A percentile compares a stretch with the other conserved stretches of the same genome.
Conservation (phyloP, 208 protist genomes). For the Leishmania martiniquensis region DNA sequence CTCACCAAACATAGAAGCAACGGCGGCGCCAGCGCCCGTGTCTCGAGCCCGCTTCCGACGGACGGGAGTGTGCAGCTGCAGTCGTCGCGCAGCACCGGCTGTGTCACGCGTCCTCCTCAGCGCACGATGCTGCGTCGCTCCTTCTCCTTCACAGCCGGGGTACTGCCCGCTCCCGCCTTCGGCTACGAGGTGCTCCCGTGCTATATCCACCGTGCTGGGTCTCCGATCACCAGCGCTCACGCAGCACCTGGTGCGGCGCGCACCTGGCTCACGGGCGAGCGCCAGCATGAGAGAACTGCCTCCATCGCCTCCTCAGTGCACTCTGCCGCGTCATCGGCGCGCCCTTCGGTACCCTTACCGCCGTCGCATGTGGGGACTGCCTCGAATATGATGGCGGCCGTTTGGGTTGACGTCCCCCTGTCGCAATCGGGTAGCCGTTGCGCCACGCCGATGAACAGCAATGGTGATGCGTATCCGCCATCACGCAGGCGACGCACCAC, state of each 20-base stretch:
- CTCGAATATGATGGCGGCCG: conserved; percentile 38
- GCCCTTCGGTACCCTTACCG: conserved; percentile 25
- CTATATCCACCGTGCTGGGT: background rate
- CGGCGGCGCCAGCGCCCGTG: background rate
- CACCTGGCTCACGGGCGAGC: background rate
- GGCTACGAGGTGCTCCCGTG: conserved; percentile 7
- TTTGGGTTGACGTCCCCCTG: conserved; percentile 48
- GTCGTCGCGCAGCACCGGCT: background rate
- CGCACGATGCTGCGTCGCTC: conserved; percentile 20
- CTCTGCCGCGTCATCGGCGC: conserved; percentile 30
- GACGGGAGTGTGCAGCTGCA: background rate
- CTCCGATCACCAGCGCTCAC: background rate
- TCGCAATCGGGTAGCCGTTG: conserved; percentile 31
- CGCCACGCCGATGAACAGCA: conserved; percentile 24
- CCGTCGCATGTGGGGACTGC: conserved; percentile 32
- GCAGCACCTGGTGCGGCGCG: background rate
- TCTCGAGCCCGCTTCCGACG: background rate
- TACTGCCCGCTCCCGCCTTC: background rate
- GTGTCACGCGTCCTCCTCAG: background rate
- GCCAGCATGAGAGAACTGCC: conserved; percentile 29
- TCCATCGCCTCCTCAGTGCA: conserved; percentile 33
- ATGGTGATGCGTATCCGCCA: conserved; percentile 17
- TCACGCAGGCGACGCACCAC: conserved; percentile 42
- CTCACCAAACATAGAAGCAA: conserved; percentile 5
- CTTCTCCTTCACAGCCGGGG: conserved; percentile 29